These are phyloP conservation scores for Tieghemostelium lacteum DNA, from an alignment of 78 protist genomes.

Conservation along the genomic window DNA sequence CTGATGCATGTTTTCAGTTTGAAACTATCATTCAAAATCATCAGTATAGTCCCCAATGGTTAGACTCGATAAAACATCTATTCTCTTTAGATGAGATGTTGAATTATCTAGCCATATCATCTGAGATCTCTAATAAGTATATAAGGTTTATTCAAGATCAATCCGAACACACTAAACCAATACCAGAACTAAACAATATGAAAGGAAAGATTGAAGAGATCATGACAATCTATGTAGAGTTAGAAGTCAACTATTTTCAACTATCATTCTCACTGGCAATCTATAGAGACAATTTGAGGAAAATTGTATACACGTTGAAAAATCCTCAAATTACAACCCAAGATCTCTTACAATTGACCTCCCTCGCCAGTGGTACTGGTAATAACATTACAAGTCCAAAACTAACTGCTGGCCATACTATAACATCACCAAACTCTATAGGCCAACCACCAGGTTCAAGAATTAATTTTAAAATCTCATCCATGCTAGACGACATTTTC, in stretches of 20 bases:
- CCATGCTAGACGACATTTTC: slow-evolving; percentile 59
- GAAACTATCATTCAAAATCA: slow-evolving; percentile 48
- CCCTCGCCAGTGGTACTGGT: too few species aligned
- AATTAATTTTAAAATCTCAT: slow-evolving; percentile 43
- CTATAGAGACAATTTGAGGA: slow-evolving; percentile 55
- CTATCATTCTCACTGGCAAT: slow-evolving; percentile 62
- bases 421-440: neutral
- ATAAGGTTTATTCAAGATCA: slow-evolving; percentile 28
- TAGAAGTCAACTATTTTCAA: slow-evolving; percentile 69
- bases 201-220: slow-evolving; percentile 37
- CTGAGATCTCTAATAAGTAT: slow-evolving; percentile 57
- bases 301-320: neutral
- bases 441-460: neutral
- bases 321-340: neutral
- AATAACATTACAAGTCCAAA: neutral
- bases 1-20: slow-evolving; percentile 23
- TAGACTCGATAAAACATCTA: slow-evolving; percentile 26
- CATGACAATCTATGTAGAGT: slow-evolving; percentile 20
- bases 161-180: neutral
- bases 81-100: slow-evolving; percentile 55
- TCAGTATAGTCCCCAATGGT: slow-evolving; percentile 1
- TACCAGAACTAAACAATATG: slow-evolving; percentile 27
- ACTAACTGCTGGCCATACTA: too few species aligned
- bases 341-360: neutral
- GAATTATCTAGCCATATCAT: slow-evolving; percentile 22